These are phyloP conservation scores for Closterium sp. DNA, from an alignment of 139 green algal species.

Conservation along the genomic window DNA sequence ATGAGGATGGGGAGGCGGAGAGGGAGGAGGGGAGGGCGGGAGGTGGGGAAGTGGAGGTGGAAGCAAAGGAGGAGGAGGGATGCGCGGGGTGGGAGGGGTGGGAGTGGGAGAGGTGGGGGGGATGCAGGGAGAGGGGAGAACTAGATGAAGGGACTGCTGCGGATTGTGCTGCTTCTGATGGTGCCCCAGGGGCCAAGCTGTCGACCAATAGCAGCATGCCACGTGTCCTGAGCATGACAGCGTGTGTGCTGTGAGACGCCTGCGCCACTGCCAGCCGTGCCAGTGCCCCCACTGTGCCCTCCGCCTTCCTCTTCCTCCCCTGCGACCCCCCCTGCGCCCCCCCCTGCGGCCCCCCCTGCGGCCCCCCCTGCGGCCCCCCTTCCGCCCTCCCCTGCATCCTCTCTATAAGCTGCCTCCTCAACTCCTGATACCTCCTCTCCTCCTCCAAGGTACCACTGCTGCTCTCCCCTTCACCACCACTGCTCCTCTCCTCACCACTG, in stretches of 20 bases:
- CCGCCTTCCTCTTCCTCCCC: not conserved
- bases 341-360: not conserved
- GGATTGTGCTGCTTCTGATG: not conserved
- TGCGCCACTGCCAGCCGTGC: not conserved
- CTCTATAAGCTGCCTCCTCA: not conserved
- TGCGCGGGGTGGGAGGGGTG: no score
- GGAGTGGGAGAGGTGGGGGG: no score
- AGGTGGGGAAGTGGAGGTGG: no score
- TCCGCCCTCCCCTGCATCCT: not conserved
- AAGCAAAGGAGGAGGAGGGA: not conserved
- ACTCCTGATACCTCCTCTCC: not conserved
- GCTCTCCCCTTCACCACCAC: not conserved
- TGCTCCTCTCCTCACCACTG: not conserved
- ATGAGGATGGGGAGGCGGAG: not conserved
- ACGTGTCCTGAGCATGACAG: slow-evolving; percentile 3
- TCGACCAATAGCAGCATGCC: slow-evolving; percentile 15
- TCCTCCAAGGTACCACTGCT: not conserved
- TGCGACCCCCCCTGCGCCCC: not conserved
- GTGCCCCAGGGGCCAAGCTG: not conserved
- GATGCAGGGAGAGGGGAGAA: not conserved
- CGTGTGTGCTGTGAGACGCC: slow-evolving; percentile 4
- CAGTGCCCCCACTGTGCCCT: slow-evolving; percentile 1
- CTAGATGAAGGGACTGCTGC: not conserved
- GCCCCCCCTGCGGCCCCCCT: not conserved
- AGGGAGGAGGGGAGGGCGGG: not conserved